Base-by-base conservation (phyloP, 2,329 filamentous ascomycete genomes). In the Xylaria sp. region DNA sequence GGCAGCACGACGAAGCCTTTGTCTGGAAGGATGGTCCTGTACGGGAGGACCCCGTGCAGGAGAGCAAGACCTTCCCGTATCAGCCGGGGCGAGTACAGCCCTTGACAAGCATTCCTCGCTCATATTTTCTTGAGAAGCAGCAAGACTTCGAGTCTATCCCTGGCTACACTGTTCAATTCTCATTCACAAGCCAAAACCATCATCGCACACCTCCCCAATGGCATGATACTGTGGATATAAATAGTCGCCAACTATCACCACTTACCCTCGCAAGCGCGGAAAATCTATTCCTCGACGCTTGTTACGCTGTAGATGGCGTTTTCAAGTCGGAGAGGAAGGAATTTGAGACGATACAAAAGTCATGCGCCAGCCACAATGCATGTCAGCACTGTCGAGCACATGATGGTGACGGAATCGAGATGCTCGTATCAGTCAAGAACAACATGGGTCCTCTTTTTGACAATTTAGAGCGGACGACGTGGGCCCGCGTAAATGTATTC, bases 1-100 rank as follows among this genome's bases (percentile, higher is more conserved):
- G 82, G 55, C 81, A 80, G 46, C 84, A 88, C 69, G 86, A 88
- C 75, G 76, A 81, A n/a, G 79, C 78, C 23, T 88, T 87, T 72
- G 78, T 78, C 51, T 87, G 84, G 85, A 79, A 82, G 28, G 80
- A 83, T 43, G 79, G 81, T 4, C 80, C 82, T 2, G 79, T 83
- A n/a, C 76, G 79, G 28, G 82, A 85, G 52, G 74, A 79, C 28
- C 75, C 79, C 23, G 76, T 77, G 7, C 76, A 79, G 49, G 78
- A 77, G 41, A 78, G 80, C 33, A 81, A 82, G 66, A 81, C 82
- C 18, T 78, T 81, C 58, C 77, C 77, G n/a, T 83, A 83, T 18
- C 80, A 77, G 20, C 78, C 80, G 15, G 82, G 79, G 57, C 79
- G 80, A n/a, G 82, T 84, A 1, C 81, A 85, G 61, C 79, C 84